These are phyloP conservation scores for Verbena officinalis DNA, from an alignment of 257 asterid species.

Conservation along the genomic window DNA sequence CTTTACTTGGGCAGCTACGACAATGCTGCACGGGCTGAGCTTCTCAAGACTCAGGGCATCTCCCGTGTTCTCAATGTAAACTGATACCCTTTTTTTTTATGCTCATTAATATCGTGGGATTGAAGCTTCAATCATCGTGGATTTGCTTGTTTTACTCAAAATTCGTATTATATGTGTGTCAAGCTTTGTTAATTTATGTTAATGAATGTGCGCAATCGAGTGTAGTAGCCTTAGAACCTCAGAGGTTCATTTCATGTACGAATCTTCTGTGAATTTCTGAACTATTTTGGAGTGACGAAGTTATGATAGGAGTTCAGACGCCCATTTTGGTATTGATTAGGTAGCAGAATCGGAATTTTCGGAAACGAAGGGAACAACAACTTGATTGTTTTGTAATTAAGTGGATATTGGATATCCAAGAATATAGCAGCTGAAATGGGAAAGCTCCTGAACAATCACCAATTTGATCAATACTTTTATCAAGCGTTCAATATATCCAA, in stretches of 20 bases:
- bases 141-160: not conserved
- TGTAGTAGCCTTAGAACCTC: not conserved
- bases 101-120: not conserved
- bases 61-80: constrained; percentile 86
- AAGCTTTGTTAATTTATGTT: constrained; percentile 6
- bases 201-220: not conserved
- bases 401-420: not conserved
- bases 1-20: constrained; percentile 92
- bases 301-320: not conserved
- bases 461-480: no score
- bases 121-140: not conserved
- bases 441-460: no score
- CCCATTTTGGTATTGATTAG: not conserved
- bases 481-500: no score
- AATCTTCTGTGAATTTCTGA: not conserved
- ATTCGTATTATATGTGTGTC: not conserved
- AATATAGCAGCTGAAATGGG: no score
- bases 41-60: constrained; percentile 92
- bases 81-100: not conserved
- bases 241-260: no score
- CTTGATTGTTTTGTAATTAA: not conserved
- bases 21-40: constrained; percentile 91
- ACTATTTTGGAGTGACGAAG: not conserved
- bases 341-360: not conserved
- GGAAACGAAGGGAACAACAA: not conserved